phyloP scores from a whole-genome alignment of 2,329 filamentous ascomycete species.

The Thielaviopsis punctulata region DNA sequence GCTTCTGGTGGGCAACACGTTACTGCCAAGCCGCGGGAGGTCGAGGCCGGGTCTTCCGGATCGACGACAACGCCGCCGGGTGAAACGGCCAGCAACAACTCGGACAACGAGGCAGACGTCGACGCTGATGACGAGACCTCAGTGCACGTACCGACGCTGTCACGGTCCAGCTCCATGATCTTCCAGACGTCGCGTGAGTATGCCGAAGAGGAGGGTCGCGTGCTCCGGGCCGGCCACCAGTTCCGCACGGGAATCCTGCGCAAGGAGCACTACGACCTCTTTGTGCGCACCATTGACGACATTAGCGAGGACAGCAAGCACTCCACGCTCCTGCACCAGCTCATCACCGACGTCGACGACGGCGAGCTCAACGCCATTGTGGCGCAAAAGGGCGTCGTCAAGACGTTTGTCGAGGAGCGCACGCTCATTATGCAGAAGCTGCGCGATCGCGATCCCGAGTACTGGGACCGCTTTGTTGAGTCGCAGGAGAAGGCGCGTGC shows the following conservation, averaged over 20 bases:
- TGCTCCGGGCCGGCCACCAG: slow-evolving; percentile 37
- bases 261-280: slow-evolving; percentile 32
- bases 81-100: slow-evolving; percentile 22
- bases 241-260: slow-evolving; percentile 37
- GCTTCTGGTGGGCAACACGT: background rate
- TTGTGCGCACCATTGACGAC: slow-evolving; percentile 31
- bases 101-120: slow-evolving; percentile 32
- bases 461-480: slow-evolving; percentile 47
- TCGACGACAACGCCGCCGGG: slow-evolving; percentile 17
- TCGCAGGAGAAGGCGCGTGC: slow-evolving; percentile 40
- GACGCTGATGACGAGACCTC: slow-evolving; percentile 23
- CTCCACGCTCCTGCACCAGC: slow-evolving; percentile 35
- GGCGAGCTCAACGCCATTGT: slow-evolving; percentile 37
- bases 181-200: slow-evolving; percentile 33
- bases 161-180: slow-evolving; percentile 35
- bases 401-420: slow-evolving; percentile 41
- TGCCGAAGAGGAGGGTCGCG: slow-evolving; percentile 39
- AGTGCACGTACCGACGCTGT: slow-evolving; percentile 25
- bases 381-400: slow-evolving; percentile 39
- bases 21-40: slow-evolving; percentile 5
- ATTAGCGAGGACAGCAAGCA: slow-evolving; percentile 34
- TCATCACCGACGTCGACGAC: slow-evolving; percentile 46
- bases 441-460: slow-evolving; percentile 45
- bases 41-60: slow-evolving; percentile 9
- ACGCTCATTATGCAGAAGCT: slow-evolving; percentile 31